A percentile compares a stretch with the other conserved stretches of the same genome.
phyloP scores from a whole-genome alignment of 2,329 filamentous ascomycete species.

The Fusarium liriodendri region DNA sequence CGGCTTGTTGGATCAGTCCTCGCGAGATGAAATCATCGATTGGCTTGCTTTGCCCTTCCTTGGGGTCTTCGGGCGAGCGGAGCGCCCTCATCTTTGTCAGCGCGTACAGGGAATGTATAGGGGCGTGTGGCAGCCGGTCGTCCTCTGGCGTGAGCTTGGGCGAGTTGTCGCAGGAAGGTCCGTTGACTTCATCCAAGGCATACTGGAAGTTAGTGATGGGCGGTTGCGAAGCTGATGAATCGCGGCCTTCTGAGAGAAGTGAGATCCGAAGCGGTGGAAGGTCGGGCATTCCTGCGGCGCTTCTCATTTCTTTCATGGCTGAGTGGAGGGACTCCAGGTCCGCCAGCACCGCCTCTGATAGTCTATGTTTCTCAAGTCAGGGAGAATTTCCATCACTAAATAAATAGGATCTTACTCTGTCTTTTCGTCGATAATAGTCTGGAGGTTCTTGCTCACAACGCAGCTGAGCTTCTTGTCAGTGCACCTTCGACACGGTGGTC shows the following conservation, averaged over 20 bases:
- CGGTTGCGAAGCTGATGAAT: neutral
- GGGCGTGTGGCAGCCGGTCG: conserved; percentile 46
- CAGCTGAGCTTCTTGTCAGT: conserved; percentile 48
- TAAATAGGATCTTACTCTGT: conserved; percentile 42
- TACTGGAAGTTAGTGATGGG: neutral
- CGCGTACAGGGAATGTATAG: conserved; percentile 50
- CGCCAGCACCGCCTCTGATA: conserved; percentile 19
- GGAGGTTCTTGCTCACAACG: conserved; percentile 52
- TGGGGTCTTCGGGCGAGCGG: conserved; percentile 42
- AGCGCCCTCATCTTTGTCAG: conserved; percentile 48
- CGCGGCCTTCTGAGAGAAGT: neutral
- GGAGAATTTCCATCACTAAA: neutral
- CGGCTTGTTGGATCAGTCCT: conserved; percentile 55
- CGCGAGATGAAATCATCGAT: conserved; percentile 47
- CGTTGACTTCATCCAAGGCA: conserved; percentile 34
- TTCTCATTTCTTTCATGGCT: conserved; percentile 11
- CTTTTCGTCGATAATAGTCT: conserved; percentile 53
- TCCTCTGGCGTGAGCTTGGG: conserved; percentile 40
- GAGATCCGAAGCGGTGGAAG: conserved; percentile 9
- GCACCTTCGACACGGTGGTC: conserved; percentile 52
- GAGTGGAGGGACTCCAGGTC: conserved; percentile 12
- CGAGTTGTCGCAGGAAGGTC: conserved; percentile 31
- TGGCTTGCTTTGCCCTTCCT: neutral
- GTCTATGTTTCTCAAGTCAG: neutral
- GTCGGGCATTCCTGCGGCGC: neutral